Evolutionary conservation across 257 asterid genomes (phyloP).

Genomic region (Primulina huaijiensis): DNA sequence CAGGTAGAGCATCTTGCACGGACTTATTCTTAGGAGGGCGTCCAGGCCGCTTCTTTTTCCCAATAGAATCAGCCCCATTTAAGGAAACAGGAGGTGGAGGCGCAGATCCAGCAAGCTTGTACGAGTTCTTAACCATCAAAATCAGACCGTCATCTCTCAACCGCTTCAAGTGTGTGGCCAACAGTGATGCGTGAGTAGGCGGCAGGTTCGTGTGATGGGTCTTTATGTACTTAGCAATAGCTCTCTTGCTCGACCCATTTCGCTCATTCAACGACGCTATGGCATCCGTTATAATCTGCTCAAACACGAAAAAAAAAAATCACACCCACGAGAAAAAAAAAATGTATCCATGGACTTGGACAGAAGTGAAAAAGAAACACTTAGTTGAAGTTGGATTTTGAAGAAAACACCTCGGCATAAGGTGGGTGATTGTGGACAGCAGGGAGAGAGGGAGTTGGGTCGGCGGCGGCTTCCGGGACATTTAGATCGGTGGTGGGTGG

Average conservation of each 20-base stretch:
- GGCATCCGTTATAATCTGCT: slow-evolving; percentile 68
- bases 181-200: slow-evolving; percentile 42
- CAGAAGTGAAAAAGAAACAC: neutral
- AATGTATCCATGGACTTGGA: neutral
- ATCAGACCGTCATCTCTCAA: slow-evolving; percentile 49
- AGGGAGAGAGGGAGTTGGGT: slow-evolving; percentile 17
- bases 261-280: slow-evolving; percentile 57
- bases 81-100: slow-evolving; percentile 25
- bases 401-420: slow-evolving; percentile 44
- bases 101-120: slow-evolving; percentile 50
- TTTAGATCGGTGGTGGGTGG: slow-evolving; percentile 20
- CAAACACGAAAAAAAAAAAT: neutral
- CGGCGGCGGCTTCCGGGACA: slow-evolving; percentile 7
- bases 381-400: neutral
- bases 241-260: slow-evolving; percentile 67
- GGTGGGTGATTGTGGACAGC: slow-evolving; percentile 42
- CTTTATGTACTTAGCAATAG: slow-evolving; percentile 61
- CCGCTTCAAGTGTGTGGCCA: slow-evolving; percentile 51
- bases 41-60: slow-evolving; percentile 53
- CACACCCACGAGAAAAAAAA: neutral
- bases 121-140: slow-evolving; percentile 61
- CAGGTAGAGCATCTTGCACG: slow-evolving; percentile 38
- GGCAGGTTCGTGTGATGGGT: slow-evolving; percentile 43
- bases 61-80: slow-evolving; percentile 29
- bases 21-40: slow-evolving; percentile 70